Evolutionary conservation across 2,329 filamentous ascomycete species (phyloP).

Genomic region (Dactylonectria macrodidyma): DNA sequence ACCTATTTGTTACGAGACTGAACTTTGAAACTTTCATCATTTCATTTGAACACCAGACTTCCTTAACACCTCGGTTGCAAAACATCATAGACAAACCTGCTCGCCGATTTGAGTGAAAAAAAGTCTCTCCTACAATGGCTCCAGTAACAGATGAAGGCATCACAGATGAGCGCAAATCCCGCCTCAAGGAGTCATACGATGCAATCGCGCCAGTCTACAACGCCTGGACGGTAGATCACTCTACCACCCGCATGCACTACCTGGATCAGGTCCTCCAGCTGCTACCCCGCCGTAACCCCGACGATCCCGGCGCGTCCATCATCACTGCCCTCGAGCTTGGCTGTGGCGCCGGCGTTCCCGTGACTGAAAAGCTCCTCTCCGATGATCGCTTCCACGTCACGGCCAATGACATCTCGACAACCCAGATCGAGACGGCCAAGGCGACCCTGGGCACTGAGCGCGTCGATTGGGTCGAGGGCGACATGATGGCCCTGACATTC

Average conservation of each 20-base stretch:
- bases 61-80: no score
- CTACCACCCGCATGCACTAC: neutral
- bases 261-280: neutral
- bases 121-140: no score
- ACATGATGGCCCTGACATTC: constrained; percentile 6
- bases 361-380: neutral
- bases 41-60: no score
- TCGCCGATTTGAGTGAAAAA: no score
- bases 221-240: neutral
- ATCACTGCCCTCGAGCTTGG: neutral
- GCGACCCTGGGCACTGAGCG: neutral
- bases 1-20: no score
- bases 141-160: no score
- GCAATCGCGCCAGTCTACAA: neutral
- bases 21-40: no score
- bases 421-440: neutral
- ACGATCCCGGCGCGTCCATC: neutral
- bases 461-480: neutral
- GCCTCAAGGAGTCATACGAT: neutral
- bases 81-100: no score
- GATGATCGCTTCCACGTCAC: neutral
- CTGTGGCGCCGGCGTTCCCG: neutral
- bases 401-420: neutral
- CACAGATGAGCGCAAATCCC: no score
- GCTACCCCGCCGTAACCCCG: neutral